Conservation (phyloP, 2,329 filamentous ascomycete genomes). For the Xylariaceae sp. region DNA sequence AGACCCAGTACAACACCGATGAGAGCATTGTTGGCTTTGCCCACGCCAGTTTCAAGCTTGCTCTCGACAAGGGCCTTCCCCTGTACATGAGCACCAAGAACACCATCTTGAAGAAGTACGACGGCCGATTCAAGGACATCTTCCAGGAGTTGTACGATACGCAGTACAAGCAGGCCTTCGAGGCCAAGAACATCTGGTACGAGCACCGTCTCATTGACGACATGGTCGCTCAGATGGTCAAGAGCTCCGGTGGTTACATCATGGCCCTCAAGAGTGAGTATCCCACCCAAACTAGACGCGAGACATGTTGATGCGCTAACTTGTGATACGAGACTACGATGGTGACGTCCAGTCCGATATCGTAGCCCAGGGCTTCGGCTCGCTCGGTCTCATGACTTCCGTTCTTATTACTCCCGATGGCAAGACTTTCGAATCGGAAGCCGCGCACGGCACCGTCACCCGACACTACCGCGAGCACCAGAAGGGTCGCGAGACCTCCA, state of each 20-base stretch:
- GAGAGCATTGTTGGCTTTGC: slow-evolving; percentile 94
- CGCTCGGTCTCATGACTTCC: slow-evolving; percentile 96
- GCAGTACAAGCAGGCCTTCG: slow-evolving; percentile 81
- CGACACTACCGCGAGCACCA: slow-evolving; percentile 99
- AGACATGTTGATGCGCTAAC: slow-evolving; percentile 17
- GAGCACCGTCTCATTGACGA: slow-evolving; percentile 99
- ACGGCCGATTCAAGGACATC: slow-evolving; percentile 98
- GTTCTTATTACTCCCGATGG: slow-evolving; percentile 95
- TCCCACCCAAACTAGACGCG: background rate
- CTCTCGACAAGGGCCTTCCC: slow-evolving; percentile 79
- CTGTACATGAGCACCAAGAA: slow-evolving; percentile 99
- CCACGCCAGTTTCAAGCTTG: slow-evolving; percentile 94
- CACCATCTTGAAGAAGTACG: slow-evolving; percentile 98
- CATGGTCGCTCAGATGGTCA: slow-evolving; percentile 99
- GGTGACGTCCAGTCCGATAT: slow-evolving; percentile 98
- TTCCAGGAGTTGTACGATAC: slow-evolving; percentile 95
- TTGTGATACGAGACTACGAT: slow-evolving; percentile 74
- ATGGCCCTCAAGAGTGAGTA: slow-evolving; percentile 94
- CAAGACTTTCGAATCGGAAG: slow-evolving; percentile 95
- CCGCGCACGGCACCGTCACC: slow-evolving; percentile 95
- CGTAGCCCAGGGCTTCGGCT: slow-evolving; percentile 96
- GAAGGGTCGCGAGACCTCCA: slow-evolving; percentile 94
- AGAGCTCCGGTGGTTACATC: slow-evolving; percentile 92
- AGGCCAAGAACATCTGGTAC: slow-evolving; percentile 93
- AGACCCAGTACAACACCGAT: slow-evolving; percentile 98